These are phyloP conservation scores for Pyrenula aspistea DNA, from an alignment of 495 filamentous ascomycete genomes.

Conservation along the genomic window DNA sequence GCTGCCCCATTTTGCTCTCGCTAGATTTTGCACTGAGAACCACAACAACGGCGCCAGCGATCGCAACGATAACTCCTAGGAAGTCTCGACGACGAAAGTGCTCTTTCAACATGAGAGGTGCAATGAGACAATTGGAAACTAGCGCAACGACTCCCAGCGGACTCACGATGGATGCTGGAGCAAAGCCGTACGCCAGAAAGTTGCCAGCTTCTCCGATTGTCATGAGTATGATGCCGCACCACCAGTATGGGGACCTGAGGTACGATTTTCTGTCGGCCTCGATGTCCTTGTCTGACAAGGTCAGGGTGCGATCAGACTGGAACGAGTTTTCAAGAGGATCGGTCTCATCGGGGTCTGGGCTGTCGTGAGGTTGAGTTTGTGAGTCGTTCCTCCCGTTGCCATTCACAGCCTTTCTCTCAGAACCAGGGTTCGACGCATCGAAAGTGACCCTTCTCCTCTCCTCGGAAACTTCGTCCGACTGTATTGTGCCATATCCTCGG, in stretches of 20 bases:
- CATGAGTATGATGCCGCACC: conserved; percentile 85
- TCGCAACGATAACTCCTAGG: conserved; percentile 73
- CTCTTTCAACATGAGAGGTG: conserved; percentile 86
- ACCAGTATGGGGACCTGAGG: conserved; percentile 88
- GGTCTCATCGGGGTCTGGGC: conserved; percentile 6
- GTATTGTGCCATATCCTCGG: conserved; percentile 22
- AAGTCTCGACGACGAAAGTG: conserved; percentile 74
- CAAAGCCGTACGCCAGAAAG: conserved; percentile 95
- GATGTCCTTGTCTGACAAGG: conserved; percentile 19
- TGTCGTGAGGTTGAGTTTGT: conserved; percentile 1
- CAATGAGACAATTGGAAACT: conserved; percentile 92
- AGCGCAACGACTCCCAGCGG: conserved; percentile 90
- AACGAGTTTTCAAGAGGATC: conserved; percentile 19
- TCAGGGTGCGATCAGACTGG: conserved; percentile 27
- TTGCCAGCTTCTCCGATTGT: conserved; percentile 88
- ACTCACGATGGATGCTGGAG: conserved; percentile 96
- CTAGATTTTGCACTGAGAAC: conserved; percentile 84
- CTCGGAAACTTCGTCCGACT: conserved; percentile 20
- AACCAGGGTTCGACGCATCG: background rate
- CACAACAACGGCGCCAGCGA: conserved; percentile 81
- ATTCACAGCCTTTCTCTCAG: background rate
- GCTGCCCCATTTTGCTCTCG: conserved; percentile 82
- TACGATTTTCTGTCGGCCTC: conserved; percentile 46
- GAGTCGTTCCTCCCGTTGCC: background rate
- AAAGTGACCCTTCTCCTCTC: background rate